Conservation (phyloP, 345 rosid genomes). For the Gossypium bickii region DNA sequence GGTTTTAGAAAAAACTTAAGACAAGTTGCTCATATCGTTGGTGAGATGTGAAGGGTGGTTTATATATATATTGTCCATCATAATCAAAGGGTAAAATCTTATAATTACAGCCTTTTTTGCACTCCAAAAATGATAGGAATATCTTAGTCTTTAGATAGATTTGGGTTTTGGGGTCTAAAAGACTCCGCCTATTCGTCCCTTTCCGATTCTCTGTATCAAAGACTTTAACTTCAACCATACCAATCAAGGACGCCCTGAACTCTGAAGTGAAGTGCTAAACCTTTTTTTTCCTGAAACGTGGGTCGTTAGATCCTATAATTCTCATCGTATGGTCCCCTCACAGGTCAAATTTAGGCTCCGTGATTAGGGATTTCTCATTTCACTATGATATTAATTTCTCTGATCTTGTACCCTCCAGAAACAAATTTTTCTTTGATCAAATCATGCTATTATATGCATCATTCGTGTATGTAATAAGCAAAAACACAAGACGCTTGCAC, state of each 20-base stretch:
- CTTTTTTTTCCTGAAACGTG: not conserved
- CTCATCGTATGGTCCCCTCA: conserved; percentile 4
- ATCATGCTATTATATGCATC: not conserved
- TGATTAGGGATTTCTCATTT: not conserved
- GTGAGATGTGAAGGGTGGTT: too few relatives aligned
- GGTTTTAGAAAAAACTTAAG: too few relatives aligned
- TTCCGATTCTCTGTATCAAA: not conserved
- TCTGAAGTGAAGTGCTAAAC: not conserved
- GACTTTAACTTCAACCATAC: too few relatives aligned
- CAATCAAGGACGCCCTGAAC: not conserved
- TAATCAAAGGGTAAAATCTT: not conserved
- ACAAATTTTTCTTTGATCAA: not conserved
- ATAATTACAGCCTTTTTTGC: too few relatives aligned
- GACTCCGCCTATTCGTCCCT: not conserved
- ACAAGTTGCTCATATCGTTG: too few relatives aligned
- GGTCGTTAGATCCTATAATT: not conserved
- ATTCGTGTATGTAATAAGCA: not conserved
- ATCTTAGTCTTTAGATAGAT: not conserved
- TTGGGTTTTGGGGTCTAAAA: not conserved
- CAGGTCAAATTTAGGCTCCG: not conserved
- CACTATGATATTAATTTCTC: not conserved
- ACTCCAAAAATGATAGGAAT: not conserved
- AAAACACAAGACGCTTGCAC: not conserved
- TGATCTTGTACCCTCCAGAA: not conserved
- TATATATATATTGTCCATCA: not conserved